Evolutionary conservation across 805 yeast species (phyloP).

Genomic region (Maudiozyma barnettii): DNA sequence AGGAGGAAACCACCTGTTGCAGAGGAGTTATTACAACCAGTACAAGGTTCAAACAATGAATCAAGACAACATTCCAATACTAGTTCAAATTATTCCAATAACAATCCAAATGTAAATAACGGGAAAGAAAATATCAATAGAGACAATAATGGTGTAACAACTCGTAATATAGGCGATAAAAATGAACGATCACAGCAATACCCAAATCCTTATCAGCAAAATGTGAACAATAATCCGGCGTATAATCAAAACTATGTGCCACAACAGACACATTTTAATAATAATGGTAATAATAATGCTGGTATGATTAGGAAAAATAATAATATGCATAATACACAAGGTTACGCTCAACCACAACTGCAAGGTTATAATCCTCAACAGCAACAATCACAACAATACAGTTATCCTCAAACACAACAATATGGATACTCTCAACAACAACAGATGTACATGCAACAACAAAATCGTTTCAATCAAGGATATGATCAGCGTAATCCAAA

Average conservation of each 20-base stretch:
- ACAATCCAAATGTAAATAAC: neutral
- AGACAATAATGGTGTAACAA: too few relatives aligned
- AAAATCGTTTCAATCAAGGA: neutral
- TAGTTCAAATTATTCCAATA: neutral
- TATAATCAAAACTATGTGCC: neutral
- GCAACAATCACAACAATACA: neutral
- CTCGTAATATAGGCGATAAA: too few relatives aligned
- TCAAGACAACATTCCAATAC: neutral
- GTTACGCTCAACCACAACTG: neutral
- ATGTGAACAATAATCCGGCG: neutral
- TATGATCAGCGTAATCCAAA: too few relatives aligned
- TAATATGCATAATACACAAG: neutral
- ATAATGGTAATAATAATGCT: neutral
- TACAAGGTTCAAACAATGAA: neutral
- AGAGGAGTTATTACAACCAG: neutral
- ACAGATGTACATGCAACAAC: neutral
- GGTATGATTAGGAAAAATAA: too few relatives aligned
- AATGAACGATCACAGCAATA: too few relatives aligned
- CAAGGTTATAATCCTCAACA: neutral
- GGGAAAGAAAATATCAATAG: too few relatives aligned
- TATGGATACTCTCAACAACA: neutral
- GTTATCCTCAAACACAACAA: neutral
- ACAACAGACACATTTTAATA: neutral
- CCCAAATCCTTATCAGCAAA: too few relatives aligned
- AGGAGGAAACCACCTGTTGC: neutral